Base-by-base conservation (phyloP, 192 early-diverging fungal genomes). In the Coemansia javaensis region DNA sequence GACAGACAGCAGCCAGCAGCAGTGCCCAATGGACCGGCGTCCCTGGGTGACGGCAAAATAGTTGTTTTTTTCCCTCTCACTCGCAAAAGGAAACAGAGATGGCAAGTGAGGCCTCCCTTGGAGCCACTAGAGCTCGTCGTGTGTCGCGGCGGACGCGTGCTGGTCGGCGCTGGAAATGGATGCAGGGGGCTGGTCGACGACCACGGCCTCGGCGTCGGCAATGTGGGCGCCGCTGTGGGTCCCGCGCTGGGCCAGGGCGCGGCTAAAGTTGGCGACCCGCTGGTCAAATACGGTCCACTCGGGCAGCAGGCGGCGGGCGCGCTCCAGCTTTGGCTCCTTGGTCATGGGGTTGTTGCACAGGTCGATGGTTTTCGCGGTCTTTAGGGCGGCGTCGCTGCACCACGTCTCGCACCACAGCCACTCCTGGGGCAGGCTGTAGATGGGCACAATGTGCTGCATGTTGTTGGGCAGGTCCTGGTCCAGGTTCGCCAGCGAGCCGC, bases 331-430 rank as follows among this genome's bases (percentile, higher is more conserved):
- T n/a, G 93, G 93, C 49, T 99, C 96, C 63, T 94, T 97, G 6
- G 93, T 99, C 63, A 97, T 75, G 2, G 96, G 96, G 71, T 99
- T 97, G 59, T 99, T 99, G 79, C 96, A 99, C 84, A 99, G 75
- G 76, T 99, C 96, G 49, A 99, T 99, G 0, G 96, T 97, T 68
- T 93, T 95, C 4, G 96, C 96, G 12, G 44, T 83, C n/a, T 78
- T 79, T 35, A 97, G 56, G 4, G 79, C 80, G 40, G 79, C 82
- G 56, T 97, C 90, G 23, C 85, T 83, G 63, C 96, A 99, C 96
- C 96, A 99, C 7, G 96, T 99, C 68, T 97, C 92, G 57, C 96
- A 99, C 96, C 96, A 99, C 38, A 99, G 75, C 95, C 95, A 98
- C 43, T 95, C 93, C 59, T 96, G 92, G 2, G 93, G 91, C 61